Conservation (phyloP, 306 rosid genomes). For the Myrica gale region DNA sequence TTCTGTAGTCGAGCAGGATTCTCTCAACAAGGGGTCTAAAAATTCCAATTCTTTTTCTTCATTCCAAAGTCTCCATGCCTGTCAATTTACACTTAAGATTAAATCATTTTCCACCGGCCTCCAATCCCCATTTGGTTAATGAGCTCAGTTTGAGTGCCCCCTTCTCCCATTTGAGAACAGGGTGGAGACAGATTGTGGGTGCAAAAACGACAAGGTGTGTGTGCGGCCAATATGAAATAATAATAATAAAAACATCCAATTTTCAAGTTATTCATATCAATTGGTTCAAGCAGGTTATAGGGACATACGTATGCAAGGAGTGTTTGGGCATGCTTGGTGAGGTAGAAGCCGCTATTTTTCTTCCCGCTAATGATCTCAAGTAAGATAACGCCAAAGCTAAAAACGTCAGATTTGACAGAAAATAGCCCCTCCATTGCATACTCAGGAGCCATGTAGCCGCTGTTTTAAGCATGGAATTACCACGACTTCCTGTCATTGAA, state of each 20-base stretch:
- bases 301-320: constrained; percentile 33
- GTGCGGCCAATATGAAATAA: no score
- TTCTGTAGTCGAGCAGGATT: neutral
- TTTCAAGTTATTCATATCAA: no score
- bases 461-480: neutral
- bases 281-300: no score
- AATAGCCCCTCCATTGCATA: constrained; percentile 48
- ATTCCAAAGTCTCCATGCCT: constrained; percentile 38
- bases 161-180: no score
- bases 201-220: no score
- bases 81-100: neutral
- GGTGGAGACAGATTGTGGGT: no score
- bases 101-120: neutral
- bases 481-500: neutral
- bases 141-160: no score
- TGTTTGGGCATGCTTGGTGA: constrained; percentile 30
- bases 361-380: constrained; percentile 44
- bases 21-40: constrained; percentile 24
- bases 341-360: constrained; percentile 33
- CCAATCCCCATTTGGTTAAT: neutral
- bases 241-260: no score
- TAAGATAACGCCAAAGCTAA: constrained; percentile 43
- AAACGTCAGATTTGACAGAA: constrained; percentile 44
- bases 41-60: constrained; percentile 26
- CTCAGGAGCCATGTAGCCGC: constrained; percentile 55